Evolutionary conservation across 176 grass and related monocot genomes (phyloP), one percentile per base, ranked within the genome.

Genomic region (Oryza brachyantha): DNA sequence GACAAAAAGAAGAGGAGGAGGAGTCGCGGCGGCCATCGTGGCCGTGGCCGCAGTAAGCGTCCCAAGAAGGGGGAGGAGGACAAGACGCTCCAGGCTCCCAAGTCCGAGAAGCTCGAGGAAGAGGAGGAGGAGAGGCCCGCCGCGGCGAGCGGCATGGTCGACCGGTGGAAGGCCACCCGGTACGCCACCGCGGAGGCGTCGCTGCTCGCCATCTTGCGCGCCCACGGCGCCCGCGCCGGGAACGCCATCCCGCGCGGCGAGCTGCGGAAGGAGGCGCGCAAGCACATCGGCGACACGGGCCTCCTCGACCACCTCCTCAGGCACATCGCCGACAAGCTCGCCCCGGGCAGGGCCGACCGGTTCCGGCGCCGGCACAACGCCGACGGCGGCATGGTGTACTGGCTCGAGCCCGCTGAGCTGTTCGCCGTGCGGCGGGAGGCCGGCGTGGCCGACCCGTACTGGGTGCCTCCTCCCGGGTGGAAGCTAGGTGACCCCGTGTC

Each of bases 231-330:
- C 28, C 38, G 14, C 57, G 19, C 69, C 9, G 67, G 55, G 8
- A 83, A 61, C 3, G 83, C 83, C 2, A 60, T 86, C 8, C 81
- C 32, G 65, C 79, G 92, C n/a, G 71, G 68, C 11, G 61, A 71
- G 22, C 87, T 94, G 48, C 68, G 94, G 24, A 50, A 34, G 41
- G 85, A 72, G 79, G 85, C 89, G 21, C 82, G 89, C 21, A 72
- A 76, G 54, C 39, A 64, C 73, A 81, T 98, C 46, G 87, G 92
- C 1, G 92, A 98, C 85, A 92, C 92, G 0, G 92, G 90, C 8
- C 86, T 98, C 21, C 91, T 98, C 14, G 92, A 94, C 48, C 85
- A 98, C 83, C 89, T 92, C 29, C 89, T 98, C 9, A 86, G 82
- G 73, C 85, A 94, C 83, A 72, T 88, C 74, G 69, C 71, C 3